A percentile compares a stretch with the other conserved stretches of the same genome.
These are phyloP conservation scores for Diplodia seriata DNA, from an alignment of 2,329 filamentous ascomycete genomes.

Conservation along the genomic window DNA sequence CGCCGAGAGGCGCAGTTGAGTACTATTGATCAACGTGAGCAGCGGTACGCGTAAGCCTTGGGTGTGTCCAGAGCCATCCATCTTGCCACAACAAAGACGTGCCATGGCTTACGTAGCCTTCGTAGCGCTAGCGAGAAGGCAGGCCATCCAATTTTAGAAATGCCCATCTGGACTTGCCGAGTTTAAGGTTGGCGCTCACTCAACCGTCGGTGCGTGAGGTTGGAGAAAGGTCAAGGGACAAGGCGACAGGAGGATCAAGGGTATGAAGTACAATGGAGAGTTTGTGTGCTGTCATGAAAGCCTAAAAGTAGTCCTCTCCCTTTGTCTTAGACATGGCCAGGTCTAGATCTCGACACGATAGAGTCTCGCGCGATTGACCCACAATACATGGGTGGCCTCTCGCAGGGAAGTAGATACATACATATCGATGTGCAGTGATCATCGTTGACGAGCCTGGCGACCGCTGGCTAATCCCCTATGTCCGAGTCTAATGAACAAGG, in stretches of 20 bases:
- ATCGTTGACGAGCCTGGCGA: slow-evolving; percentile 2
- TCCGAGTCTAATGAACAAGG: neutral
- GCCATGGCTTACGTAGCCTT: neutral
- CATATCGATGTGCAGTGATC: slow-evolving; percentile 23
- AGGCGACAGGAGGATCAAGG: neutral
- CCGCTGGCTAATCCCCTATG: neutral
- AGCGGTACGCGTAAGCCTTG: slow-evolving; percentile 10
- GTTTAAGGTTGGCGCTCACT: neutral
- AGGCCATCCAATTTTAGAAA: neutral
- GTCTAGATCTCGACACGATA: slow-evolving; percentile 11
- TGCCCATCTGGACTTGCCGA: neutral
- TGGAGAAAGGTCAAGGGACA: neutral
- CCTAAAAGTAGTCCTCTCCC: neutral
- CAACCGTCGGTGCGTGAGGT: neutral
- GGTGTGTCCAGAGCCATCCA: neutral
- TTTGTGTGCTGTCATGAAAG: neutral
- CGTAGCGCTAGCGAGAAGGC: neutral
- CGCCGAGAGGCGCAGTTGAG: neutral
- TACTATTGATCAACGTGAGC: neutral
- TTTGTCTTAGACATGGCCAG: slow-evolving; percentile 19
- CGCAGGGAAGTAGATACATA: slow-evolving; percentile 6
- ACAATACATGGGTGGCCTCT: slow-evolving; percentile 12
- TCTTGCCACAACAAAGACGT: neutral
- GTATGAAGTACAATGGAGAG: neutral
- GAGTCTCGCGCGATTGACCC: slow-evolving; percentile 1